A percentile compares a stretch with the other conserved stretches of the same genome.
Conservation (phyloP, 2,329 filamentous ascomycete genomes). For the Penicillium sp. region DNA sequence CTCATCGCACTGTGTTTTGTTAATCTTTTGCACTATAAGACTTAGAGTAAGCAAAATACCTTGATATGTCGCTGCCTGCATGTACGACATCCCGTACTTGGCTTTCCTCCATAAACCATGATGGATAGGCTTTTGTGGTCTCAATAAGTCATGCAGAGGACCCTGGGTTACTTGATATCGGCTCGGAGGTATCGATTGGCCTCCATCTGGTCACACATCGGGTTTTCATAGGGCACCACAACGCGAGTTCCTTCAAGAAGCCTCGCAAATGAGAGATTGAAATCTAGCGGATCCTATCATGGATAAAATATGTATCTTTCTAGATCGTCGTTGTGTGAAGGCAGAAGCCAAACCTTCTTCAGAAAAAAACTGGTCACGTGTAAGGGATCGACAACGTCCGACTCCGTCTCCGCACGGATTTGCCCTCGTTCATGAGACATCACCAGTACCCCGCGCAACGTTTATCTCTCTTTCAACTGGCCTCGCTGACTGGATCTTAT, state of each 20-base stretch:
- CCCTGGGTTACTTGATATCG: background rate
- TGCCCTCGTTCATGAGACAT: conserved; percentile 1
- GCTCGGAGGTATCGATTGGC: background rate
- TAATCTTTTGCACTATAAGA: background rate
- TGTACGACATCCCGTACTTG: conserved; percentile 30
- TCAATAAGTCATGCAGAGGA: background rate
- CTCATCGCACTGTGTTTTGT: conserved; percentile 31
- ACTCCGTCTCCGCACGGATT: conserved; percentile 7
- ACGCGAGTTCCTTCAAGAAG: background rate
- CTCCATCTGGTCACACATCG: background rate
- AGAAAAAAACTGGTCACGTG: conserved; percentile 1
- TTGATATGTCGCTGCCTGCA: conserved; percentile 33
- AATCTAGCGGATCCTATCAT: background rate
- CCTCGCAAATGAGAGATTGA: background rate
- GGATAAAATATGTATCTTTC: background rate
- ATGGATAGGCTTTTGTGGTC: background rate
- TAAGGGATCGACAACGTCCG: background rate
- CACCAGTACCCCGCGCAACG: background rate
- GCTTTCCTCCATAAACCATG: conserved; percentile 33
- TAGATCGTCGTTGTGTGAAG: background rate
- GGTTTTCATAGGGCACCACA: background rate
- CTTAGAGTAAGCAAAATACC: conserved; percentile 11
- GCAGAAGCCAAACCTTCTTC: background rate
- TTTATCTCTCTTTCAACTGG: background rate
- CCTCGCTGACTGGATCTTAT: background rate